Evolutionary conservation across 1,139 yeast species (phyloP), one percentile per base, ranked within the genome.

Genomic region (Blastobotrys capitulatus): DNA sequence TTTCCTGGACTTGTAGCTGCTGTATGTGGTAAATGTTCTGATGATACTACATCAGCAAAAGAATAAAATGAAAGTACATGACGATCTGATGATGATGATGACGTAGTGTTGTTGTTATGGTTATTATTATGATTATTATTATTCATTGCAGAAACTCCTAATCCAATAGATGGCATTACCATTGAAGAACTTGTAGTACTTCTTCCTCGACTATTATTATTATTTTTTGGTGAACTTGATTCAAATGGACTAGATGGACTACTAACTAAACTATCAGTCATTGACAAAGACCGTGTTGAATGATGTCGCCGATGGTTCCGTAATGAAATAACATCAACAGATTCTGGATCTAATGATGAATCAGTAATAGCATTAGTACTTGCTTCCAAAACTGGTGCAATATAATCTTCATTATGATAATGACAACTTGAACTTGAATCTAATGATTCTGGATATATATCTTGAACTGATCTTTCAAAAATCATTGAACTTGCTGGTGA

Each of bases 351-450:
- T 13, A 84, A 72, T 47, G 72, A 67, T 40, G 76, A 70, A 58
- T 80, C 82, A 39, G 76, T 75, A 46, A 86, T 73, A 35, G 83
- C 75, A 43, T 80, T 75, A 2, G 92, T 79, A 25, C 90, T 77
- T 9, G 90, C 90, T 61, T 86, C 95, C 61, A 88, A 72, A 9
- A 89, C 89, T 1, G 96, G 89, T 1, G 95, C 89, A 46, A 86
- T 85, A 58, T 73, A 80, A 65, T 86, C 88, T 62, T 86, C 85
- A 40, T 71, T 64, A n/a, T 78, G 72, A 56, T 75, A 72, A 56
- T 78, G 82, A 22, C 75, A 37, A 1, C 71, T 64, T 6, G 69
- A 63, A 22, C 25, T 22, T 8, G 48, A 40, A 29, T 37, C 32
- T 15, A 26, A 29, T 12, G 32, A 36, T 26, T 16, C 18, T 16